Base-by-base conservation (phyloP, 768 basidiomycete species). In the Agaricus blazei region DNA sequence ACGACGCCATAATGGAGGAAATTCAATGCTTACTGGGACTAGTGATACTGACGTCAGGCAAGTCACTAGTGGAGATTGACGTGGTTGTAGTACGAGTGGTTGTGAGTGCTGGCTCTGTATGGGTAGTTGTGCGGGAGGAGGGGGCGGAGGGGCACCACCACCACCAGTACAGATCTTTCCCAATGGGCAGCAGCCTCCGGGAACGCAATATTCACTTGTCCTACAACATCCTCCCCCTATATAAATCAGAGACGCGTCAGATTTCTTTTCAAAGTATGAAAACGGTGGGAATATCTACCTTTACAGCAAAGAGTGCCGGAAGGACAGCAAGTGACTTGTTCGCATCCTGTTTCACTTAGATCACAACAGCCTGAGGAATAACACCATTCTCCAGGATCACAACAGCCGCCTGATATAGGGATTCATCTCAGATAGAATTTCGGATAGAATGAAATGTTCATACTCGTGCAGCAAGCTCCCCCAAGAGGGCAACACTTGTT, bases 401-500 rank as follows among this genome's bases (percentile, higher is more conserved):
- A 54, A 23, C 54, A 54, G 15, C 46, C 47, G 26, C 28, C 54
- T 54, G 38, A 3, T 8, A 8, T 36, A 36, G 26, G 12, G 11
- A 27, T 24, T 23, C 14, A 1, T 8, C 19, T 26, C 1, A 46
- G 14, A 24, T 34, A 15, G 15, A 11, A n/a, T 28, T 26, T 19
- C n/a, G 4, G 26, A 12, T 6, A 5, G 7, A 8, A 31, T 36
- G 6, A 34, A 34, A 34, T 34, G 1, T 34, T 8, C 47, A 34
- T 23, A 54, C 54, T 31, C 12, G 46, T 48, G 19, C 54, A 54
- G 31, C 54, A 54, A 15, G 19, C 47, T 1, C 54, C 46, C 41
- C 47, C 54, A 9, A 54, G 15, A 15, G 54, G 54, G 24, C 54
- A 54, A n/a, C 54, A 54, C 40, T n/a, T 41, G 29, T 40, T 28